Evolutionary conservation across 768 basidiomycete genomes (phyloP).

Genomic region (Xerocomus spinulosus): DNA sequence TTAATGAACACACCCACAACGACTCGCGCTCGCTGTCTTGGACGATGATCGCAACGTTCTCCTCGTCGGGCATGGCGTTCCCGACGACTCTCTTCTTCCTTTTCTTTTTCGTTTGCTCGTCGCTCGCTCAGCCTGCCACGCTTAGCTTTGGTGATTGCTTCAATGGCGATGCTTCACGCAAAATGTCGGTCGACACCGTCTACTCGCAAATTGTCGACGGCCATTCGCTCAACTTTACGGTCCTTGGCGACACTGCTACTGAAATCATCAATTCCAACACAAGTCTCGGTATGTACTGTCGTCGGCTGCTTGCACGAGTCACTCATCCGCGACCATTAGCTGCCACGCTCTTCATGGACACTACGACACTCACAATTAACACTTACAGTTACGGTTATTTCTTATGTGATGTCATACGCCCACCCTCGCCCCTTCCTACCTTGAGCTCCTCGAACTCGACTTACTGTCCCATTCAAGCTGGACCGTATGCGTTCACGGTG

Average conservation of each 20-base stretch:
- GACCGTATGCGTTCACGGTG: conserved; percentile 78
- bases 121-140: conserved; percentile 53
- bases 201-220: conserved; percentile 64
- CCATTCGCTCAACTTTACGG: conserved; percentile 59
- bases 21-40: conserved; percentile 11
- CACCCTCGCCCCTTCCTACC: conserved; percentile 65
- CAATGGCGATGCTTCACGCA: conserved; percentile 46
- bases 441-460: conserved; percentile 30
- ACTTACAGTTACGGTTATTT: conserved; percentile 67
- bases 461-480: conserved; percentile 77
- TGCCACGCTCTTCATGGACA: conserved; percentile 87
- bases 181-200: conserved; percentile 62
- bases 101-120: conserved; percentile 23
- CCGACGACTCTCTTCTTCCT: conserved; percentile 3
- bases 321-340: conserved; percentile 10
- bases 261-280: conserved; percentile 57
- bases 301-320: not conserved
- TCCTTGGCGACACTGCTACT: conserved; percentile 61
- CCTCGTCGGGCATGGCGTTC: conserved; percentile 6
- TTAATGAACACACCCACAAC: conserved; percentile 18
- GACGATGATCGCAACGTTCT: conserved; percentile 21
- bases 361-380: conserved; percentile 73
- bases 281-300: conserved; percentile 53
- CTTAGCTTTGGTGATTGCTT: conserved; percentile 70
- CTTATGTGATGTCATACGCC: conserved; percentile 75